Conservation (phyloP, 768 basidiomycete genomes). For the Hemileccinum rubropunctum region DNA sequence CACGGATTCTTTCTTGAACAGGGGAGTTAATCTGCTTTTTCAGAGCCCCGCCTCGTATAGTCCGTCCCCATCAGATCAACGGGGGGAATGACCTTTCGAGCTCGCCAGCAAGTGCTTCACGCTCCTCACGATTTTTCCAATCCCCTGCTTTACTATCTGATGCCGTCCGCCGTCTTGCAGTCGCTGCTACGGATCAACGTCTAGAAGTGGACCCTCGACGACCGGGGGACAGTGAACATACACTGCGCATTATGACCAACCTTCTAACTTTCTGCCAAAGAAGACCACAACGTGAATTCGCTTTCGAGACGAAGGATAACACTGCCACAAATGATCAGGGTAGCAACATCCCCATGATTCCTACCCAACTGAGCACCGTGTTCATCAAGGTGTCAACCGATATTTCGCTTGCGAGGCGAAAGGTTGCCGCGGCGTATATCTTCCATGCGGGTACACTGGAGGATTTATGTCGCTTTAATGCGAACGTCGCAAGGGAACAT, state of each 20-base stretch:
- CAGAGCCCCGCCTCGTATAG: conserved; percentile 68
- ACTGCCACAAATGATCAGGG: conserved; percentile 13
- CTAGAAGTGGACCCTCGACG: conserved; percentile 41
- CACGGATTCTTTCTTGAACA: conserved; percentile 28
- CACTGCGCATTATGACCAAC: conserved; percentile 77
- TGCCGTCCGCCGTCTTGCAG: conserved; percentile 61
- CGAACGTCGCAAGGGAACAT: conserved; percentile 51
- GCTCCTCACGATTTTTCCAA: conserved; percentile 43
- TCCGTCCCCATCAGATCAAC: conserved; percentile 46
- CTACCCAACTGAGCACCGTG: conserved; percentile 54
- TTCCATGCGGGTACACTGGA: conserved; percentile 43
- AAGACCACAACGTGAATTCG: conserved; percentile 35
- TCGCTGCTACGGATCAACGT: conserved; percentile 58
- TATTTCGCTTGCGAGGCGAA: conserved; percentile 46
- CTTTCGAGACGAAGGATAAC: conserved; percentile 41
- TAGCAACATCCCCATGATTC: conserved; percentile 21
- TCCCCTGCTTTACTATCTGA: conserved; percentile 72
- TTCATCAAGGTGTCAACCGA: conserved; percentile 53
- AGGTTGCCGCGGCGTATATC: conserved; percentile 62
- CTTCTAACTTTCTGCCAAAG: conserved; percentile 60
- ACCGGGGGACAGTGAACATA: conserved; percentile 52
- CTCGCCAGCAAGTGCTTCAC: conserved; percentile 37
- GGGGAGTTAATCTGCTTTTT: conserved; percentile 89
- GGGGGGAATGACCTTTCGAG: conserved; percentile 43
- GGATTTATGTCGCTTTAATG: conserved; percentile 59